phyloP scores from a whole-genome alignment of 139 green algal genomes.

The Astrephomene gubernaculifera region DNA sequence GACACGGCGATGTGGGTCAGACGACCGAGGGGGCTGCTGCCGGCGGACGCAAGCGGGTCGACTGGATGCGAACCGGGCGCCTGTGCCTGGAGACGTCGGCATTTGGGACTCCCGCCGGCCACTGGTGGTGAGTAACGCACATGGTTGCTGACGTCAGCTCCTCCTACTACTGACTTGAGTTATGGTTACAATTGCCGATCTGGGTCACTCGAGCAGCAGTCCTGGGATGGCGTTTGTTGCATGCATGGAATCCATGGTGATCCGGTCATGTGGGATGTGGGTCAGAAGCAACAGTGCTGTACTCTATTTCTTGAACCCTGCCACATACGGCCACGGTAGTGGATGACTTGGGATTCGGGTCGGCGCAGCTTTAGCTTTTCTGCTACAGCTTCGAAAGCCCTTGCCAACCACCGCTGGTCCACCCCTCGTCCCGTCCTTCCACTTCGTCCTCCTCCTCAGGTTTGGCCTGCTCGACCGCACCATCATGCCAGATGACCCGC shows the following conservation, averaged over 20 bases:
- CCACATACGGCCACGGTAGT: too few species aligned
- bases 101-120: not conserved
- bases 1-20: not conserved
- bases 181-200: too few species aligned
- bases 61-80: not conserved
- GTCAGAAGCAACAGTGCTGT: too few species aligned
- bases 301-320: not conserved
- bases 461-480: slow-evolving; percentile 9
- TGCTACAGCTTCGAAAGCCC: not conserved
- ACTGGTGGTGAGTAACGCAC: slow-evolving; percentile 33
- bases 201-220: not conserved
- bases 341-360: not conserved
- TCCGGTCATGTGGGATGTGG: too few species aligned
- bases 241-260: too few species aligned
- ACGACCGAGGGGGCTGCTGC: not conserved
- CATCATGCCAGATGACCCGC: slow-evolving; percentile 27
- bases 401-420: not conserved
- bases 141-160: too few species aligned
- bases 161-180: too few species aligned
- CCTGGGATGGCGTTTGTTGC: not conserved
- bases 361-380: not conserved
- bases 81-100: slow-evolving; percentile 18
- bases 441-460: not conserved
- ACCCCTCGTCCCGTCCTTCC: not conserved
- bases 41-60: not conserved